These are phyloP conservation scores for Bonnemaisonia californica DNA, from an alignment of 31 red algal species.

Conservation along the genomic window DNA sequence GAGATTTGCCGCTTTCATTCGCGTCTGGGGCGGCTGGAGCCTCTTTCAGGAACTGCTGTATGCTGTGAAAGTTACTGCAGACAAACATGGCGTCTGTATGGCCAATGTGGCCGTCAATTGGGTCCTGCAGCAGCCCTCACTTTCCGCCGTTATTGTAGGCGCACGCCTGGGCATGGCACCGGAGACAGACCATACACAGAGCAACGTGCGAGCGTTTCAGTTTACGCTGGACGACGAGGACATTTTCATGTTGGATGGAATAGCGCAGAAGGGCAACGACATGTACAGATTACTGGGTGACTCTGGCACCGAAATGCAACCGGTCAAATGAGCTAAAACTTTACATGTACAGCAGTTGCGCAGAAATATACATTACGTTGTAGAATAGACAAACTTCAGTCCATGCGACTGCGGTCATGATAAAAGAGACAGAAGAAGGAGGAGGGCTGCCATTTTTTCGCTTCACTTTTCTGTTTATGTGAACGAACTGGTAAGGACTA, in stretches of 20 bases:
- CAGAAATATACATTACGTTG: too few species aligned
- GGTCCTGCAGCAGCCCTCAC: conserved; percentile 35
- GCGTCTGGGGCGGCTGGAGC: conserved; percentile 71
- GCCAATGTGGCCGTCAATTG: conserved; percentile 68
- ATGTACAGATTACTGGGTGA: conserved; percentile 60
- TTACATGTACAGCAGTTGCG: too few species aligned
- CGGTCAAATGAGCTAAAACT: not conserved
- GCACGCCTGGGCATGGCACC: conserved; percentile 21
- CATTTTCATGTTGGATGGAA: conserved; percentile 21
- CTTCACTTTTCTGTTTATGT: not conserved
- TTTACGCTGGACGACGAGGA: conserved; percentile 67
- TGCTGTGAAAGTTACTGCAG: conserved; percentile 46
- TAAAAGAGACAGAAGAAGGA: too few species aligned
- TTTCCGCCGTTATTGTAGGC: conserved; percentile 30
- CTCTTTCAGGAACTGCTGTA: conserved; percentile 74
- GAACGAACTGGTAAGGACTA: not conserved
- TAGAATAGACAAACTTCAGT: too few species aligned
- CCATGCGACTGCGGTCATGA: too few species aligned
- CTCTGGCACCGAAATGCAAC: conserved; percentile 51
- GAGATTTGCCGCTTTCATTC: conserved; percentile 38
- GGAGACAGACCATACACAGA: not conserved
- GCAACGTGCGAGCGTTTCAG: conserved; percentile 51
- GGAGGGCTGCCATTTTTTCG: too few species aligned
- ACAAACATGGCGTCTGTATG: conserved; percentile 72
- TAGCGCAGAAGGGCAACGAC: conserved; percentile 67